Evolutionary conservation across 257 asterid genomes (phyloP).

Genomic region (Solanum ossicruentum): DNA sequence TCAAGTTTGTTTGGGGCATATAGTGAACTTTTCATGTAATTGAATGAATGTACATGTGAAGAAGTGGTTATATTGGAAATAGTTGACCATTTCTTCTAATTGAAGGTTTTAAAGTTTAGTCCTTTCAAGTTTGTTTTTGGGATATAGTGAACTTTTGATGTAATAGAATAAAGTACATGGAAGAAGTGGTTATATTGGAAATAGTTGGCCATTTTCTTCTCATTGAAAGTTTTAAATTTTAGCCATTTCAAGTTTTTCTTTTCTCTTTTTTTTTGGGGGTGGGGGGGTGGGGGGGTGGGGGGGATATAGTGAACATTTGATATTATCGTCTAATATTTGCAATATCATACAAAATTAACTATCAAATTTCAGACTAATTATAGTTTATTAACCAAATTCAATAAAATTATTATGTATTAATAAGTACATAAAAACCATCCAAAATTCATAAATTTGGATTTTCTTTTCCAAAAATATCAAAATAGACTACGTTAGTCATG

Average conservation of each 20-base stretch:
- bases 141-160: neutral
- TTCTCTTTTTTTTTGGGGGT: no score
- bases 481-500: no score
- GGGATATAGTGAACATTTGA: no score
- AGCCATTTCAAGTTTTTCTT: neutral
- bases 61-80: constrained; percentile 21
- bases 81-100: constrained; percentile 13
- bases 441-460: no score
- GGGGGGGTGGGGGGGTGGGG: no score
- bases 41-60: neutral
- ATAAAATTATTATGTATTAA: no score
- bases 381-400: no score
- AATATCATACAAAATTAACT: no score
- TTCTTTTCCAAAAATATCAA: no score
- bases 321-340: no score
- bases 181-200: constrained; percentile 13
- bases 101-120: neutral
- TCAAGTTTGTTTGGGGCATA: neutral
- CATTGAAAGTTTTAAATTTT: neutral
- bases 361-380: no score
- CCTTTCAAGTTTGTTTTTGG: neutral
- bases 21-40: neutral
- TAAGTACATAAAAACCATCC: no score
- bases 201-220: constrained; percentile 19
- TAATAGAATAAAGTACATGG: neutral